phyloP scores from a whole-genome alignment of 139 green algal genomes.

The Chlorella sp. region DNA sequence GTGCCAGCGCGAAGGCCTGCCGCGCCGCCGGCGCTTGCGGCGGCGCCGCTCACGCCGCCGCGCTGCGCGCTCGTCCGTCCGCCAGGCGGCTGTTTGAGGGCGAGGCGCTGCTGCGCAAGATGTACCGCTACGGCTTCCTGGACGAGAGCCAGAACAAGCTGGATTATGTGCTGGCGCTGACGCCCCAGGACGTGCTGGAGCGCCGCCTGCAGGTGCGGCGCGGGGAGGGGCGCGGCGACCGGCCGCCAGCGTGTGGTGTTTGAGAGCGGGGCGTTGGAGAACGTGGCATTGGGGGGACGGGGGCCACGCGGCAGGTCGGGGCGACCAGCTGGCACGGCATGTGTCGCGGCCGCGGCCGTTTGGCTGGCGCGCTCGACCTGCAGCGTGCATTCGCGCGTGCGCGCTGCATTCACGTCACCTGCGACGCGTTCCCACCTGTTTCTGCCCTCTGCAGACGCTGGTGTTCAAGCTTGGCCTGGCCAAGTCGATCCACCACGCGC shows the following conservation, averaged over 20 bases:
- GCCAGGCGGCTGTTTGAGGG: slow-evolving; percentile 94
- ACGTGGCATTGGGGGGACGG: too few species aligned
- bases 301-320: too few species aligned
- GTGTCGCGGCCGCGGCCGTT: too few species aligned
- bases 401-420: too few species aligned
- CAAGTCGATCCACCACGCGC: slow-evolving; percentile 99
- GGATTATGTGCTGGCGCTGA: slow-evolving; percentile 98
- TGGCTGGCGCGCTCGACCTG: too few species aligned
- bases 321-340: too few species aligned
- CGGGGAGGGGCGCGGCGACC: background rate
- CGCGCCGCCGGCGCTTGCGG: too few species aligned
- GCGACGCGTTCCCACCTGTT: background rate
- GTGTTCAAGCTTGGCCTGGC: slow-evolving; percentile 99
- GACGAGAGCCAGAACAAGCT: slow-evolving; percentile 97
- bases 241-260: background rate
- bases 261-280: background rate
- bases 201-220: slow-evolving; percentile 63
- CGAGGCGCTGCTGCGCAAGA: slow-evolving; percentile 90
- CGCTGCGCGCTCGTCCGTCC: background rate
- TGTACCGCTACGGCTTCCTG: slow-evolving; percentile 98
- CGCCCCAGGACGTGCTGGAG: slow-evolving; percentile 83
- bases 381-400: too few species aligned
- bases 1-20: too few species aligned
- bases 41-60: background rate
- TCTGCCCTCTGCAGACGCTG: slow-evolving; percentile 89